Base-by-base conservation (phyloP, 495 filamentous ascomycete genomes). In the Trichoderma erinaceum region DNA sequence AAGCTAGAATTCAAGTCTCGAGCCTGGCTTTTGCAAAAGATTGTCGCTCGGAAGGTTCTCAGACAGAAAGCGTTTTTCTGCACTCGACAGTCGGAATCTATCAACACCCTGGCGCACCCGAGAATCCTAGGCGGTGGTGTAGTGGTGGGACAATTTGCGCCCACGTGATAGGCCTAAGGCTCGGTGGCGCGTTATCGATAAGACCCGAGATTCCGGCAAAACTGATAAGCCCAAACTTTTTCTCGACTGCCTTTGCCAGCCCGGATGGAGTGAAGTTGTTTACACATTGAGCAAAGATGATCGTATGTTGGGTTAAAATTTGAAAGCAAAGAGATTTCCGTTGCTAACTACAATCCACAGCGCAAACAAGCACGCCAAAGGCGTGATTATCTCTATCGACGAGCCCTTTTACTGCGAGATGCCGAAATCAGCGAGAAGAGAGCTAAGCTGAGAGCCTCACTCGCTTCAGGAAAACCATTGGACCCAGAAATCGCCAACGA, bases 351-450 rank as follows among this genome's bases (percentile, higher is more conserved):
- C 18, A 64, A 2, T 11, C 50, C 63, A 38, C 66, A 85, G 82
- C 81, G 84, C 72, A 86, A 86, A 84, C 90, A 94, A 87, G 87
- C 89, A 71, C 88, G 92, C 69, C 88, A 93, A 78, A 87, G 95
- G 71, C 86, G 94, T 61, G 95, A 99, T 74, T 99, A 97, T 78
- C 90, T 99, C 73, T 97, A 97, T 77, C 90, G 95, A 56, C 81
- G 74, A 65, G 82, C 81, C 2, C 70, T 82, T 12, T 72, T 91
- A 23, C 89, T 99, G 63, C 90, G 90, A 69, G 90, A 97, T 81
- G 95, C 95, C 68, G 93, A 97, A 72, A 92, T 96, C 61, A 88
- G 90, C 66, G 90, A 96, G 78, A 97, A 96, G 77, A 85, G 95
- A 73, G 86, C 92, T 35, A 90, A 93, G 76, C 80, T 99, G 27